Evolutionary conservation across 169 alveolate species (phyloP).

Genomic region (Eimeria maxima): DNA sequence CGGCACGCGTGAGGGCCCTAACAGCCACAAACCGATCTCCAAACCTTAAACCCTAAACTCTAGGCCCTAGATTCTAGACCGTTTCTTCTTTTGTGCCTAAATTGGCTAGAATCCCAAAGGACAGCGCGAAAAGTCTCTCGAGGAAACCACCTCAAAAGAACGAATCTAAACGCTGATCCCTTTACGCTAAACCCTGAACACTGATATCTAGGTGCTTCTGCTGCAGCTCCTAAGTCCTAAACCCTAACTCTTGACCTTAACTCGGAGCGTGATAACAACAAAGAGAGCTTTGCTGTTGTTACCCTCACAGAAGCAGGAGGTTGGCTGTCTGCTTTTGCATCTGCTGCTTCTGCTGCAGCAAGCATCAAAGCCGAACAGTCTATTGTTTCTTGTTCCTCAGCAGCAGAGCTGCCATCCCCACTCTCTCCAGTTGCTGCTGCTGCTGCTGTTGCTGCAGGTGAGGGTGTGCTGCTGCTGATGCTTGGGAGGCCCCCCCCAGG

Average conservation of each 20-base stretch:
- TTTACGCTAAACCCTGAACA: too few relatives aligned
- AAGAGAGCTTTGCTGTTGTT: neutral
- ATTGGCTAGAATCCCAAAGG: too few relatives aligned
- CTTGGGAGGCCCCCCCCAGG: neutral
- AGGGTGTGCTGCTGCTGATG: neutral
- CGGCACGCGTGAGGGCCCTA: constrained; percentile 14
- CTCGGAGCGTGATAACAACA: too few relatives aligned
- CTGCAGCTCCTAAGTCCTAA: too few relatives aligned
- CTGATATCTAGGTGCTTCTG: too few relatives aligned
- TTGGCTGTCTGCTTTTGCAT: neutral
- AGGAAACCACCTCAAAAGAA: too few relatives aligned
- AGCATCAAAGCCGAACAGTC: constrained; percentile 38
- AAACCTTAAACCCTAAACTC: neutral
- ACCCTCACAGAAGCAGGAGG: neutral
- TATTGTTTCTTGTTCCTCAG: neutral
- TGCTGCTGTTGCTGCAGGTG: neutral
- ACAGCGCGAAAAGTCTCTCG: too few relatives aligned
- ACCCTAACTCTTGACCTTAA: too few relatives aligned
- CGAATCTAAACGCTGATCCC: too few relatives aligned
- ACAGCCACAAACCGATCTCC: neutral
- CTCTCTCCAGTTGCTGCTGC: neutral
- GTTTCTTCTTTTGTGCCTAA: neutral
- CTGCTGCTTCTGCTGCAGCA: constrained; percentile 34
- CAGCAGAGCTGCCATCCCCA: neutral
- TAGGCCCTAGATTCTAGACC: neutral